Evolutionary conservation across 352 stramenopile species (phyloP).

Genomic region (Globisporangium abappressorium): DNA sequence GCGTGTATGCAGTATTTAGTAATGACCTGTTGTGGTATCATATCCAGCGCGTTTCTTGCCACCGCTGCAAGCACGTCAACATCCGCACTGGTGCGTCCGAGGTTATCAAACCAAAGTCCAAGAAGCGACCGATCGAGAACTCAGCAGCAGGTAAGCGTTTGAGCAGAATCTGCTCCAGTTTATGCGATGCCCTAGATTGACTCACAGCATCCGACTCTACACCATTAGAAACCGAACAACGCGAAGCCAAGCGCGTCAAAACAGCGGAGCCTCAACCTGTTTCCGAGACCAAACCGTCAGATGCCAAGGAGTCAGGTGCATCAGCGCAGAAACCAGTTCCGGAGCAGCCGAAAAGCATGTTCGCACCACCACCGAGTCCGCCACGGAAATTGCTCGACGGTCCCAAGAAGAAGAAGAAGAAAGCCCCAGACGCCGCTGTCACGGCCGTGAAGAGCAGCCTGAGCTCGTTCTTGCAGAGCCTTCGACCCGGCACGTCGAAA

Average conservation of each 20-base stretch:
- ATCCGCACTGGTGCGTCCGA: slow-evolving; percentile 41
- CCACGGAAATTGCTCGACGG: slow-evolving; percentile 70
- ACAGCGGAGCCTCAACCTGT: not conserved
- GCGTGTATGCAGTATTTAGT: not conserved
- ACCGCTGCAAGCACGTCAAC: slow-evolving; percentile 51
- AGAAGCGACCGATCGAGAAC: slow-evolving; percentile 29
- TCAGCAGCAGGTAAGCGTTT: not conserved
- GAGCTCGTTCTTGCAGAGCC: slow-evolving; percentile 54
- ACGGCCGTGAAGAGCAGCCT: slow-evolving; percentile 63
- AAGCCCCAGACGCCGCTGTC: slow-evolving; percentile 26
- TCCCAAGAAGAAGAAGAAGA: slow-evolving; percentile 68
- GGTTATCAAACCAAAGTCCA: slow-evolving; percentile 47
- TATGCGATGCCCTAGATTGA: not conserved
- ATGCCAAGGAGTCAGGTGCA: not conserved
- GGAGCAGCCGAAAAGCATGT: slow-evolving; percentile 35
- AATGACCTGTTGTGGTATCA: too few relatives aligned
- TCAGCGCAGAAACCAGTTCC: not conserved
- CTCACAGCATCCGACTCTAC: not conserved
- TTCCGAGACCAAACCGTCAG: not conserved
- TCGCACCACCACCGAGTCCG: slow-evolving; percentile 48
- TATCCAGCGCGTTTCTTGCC: slow-evolving; percentile 43
- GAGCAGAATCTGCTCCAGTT: not conserved
- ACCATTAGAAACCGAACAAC: slow-evolving; percentile 3
- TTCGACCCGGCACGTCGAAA: slow-evolving; percentile 34
- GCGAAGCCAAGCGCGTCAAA: slow-evolving; percentile 31